Evolutionary conservation across 768 basidiomycete species (phyloP), one percentile per base, ranked within the genome.

Genomic region (Phlebiopsis flavidoalba): DNA sequence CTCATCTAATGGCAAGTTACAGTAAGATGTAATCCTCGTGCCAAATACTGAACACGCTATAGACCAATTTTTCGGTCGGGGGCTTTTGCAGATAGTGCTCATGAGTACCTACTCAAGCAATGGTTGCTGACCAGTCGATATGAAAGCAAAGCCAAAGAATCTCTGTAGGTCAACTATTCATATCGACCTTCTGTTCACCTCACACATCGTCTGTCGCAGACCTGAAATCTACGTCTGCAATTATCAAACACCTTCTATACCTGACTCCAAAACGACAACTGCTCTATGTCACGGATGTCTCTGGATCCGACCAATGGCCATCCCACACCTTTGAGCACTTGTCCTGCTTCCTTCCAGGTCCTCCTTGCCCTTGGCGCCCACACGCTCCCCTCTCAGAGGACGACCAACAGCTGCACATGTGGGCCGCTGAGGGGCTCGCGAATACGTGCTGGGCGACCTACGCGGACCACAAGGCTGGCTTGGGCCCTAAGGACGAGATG

Each of bases 271-370:
- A 75, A 1, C 84, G 90, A 17, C 71, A 82, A 33, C 78, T 93
- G 3, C 80, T 91, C 50, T 92, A 91, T 61, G 88, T 89, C 11
- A 91, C 89, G 3, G 88, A 88, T 68, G 53, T 73, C 76, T 50
- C 12, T 17, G 5, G 55, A 31, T 12, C 19, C 61, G 15, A 64
- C 69, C 11, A 64, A 61, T 45, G 64, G 69, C 60, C 69, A 69
- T 33, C 79, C 12, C 83, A 87, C 64, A 70, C 68, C n/a, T 85
- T 91, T 57, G 90, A 92, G 63, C 90, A 93, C 67, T 75, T 93
- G 45, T 85, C 89, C 10, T 92, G 90, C 72, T 93, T 92, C 75
- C 79, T 90, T 51, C 90, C 89, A 0, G 91, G 88, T 21, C n/a
- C 72, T 91, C 12, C 77, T 93, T 53, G 88, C 91, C 4, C 77